phyloP scores from a whole-genome alignment of 75 land plant genomes.

The Adiantum capillusveneris region DNA sequence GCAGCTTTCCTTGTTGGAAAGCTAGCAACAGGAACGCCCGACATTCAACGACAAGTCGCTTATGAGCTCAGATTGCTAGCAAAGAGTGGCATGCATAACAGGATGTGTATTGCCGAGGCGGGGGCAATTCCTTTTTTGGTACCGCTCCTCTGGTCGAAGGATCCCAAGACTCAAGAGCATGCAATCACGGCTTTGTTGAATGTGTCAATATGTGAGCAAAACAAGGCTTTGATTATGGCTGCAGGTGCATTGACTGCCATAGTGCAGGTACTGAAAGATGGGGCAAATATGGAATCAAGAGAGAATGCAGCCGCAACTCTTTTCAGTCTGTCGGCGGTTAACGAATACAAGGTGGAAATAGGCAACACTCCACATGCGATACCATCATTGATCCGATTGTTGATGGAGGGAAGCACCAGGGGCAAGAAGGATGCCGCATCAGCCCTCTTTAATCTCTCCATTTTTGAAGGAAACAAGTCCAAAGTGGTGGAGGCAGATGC shows the following conservation, averaged over 20 bases:
- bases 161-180: constrained; percentile 54
- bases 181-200: constrained; percentile 68
- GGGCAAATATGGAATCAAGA: constrained; percentile 50
- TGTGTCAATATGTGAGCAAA: constrained; percentile 52
- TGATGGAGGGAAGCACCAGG: constrained; percentile 38
- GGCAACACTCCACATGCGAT: constrained; percentile 42
- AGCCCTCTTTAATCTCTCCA: constrained; percentile 70
- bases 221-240: constrained; percentile 50
- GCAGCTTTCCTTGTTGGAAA: constrained; percentile 57
- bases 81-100: constrained; percentile 56
- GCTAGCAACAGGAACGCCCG: constrained; percentile 41
- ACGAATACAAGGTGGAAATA: constrained; percentile 54
- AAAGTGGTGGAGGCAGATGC: constrained; percentile 47
- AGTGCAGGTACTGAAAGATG: constrained; percentile 36
- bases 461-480: constrained; percentile 47
- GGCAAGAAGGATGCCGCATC: constrained; percentile 69
- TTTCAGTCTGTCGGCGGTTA: constrained; percentile 48
- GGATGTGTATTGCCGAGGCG: constrained; percentile 63
- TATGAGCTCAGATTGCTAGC: constrained; percentile 65
- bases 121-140: constrained; percentile 69
- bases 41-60: constrained; percentile 44
- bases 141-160: constrained; percentile 38
- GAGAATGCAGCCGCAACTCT: constrained; percentile 80
- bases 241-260: constrained; percentile 53
- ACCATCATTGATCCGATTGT: constrained; percentile 40